These are phyloP conservation scores for Phytophthora pinifolia DNA, from an alignment of 352 stramenopile genomes.

Conservation along the genomic window DNA sequence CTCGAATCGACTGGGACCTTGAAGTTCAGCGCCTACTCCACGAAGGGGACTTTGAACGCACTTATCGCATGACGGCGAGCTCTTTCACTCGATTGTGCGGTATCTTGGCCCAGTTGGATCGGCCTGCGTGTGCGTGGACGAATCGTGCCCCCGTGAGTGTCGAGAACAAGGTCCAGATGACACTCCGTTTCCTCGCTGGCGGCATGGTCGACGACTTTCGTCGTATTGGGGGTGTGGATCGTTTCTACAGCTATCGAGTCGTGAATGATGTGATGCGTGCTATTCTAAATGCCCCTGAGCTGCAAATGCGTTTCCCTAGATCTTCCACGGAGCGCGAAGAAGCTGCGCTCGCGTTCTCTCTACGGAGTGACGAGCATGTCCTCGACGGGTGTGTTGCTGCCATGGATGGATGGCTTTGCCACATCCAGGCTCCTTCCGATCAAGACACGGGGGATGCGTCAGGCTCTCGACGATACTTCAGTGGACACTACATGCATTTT, in stretches of 20 bases:
- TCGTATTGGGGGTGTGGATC: no score
- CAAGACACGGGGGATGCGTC: neutral
- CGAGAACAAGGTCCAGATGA: no score
- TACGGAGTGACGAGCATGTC: neutral
- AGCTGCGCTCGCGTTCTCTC: neutral
- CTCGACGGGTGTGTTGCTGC: constrained; percentile 3
- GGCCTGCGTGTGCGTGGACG: no score
- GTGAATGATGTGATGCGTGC: constrained; percentile 1
- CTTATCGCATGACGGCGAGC: no score
- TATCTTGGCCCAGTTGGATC: no score
- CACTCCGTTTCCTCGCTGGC: no score
- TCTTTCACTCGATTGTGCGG: no score
- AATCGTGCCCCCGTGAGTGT: no score
- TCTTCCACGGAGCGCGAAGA: neutral
- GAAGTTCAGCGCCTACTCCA: no score
- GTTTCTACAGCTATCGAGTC: constrained; percentile 1
- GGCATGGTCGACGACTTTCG: no score
- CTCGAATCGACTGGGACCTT: no score
- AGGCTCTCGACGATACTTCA: constrained; percentile 5
- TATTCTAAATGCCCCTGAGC: neutral
- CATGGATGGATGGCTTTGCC: constrained; percentile 10
- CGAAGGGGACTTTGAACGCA: no score
- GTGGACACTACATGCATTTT: constrained; percentile 3
- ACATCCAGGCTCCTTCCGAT: constrained; percentile 1
- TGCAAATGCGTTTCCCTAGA: neutral